Evolutionary conservation across 2,329 filamentous ascomycete genomes (phyloP).

Genomic region (Harringtonia aguacate): DNA sequence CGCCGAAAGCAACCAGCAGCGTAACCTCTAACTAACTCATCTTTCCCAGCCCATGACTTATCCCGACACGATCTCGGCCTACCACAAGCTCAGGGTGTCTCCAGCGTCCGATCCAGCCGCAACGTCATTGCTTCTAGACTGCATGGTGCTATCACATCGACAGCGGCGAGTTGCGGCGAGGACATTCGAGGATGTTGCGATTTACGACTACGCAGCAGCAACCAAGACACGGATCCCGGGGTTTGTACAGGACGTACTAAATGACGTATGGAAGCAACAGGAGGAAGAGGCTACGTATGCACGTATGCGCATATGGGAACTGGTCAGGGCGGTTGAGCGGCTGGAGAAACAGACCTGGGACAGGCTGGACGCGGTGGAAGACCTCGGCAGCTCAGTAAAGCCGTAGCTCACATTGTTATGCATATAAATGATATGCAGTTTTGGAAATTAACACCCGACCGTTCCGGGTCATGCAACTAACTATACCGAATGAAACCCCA

Average conservation of each 20-base stretch:
- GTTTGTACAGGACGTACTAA: conserved; percentile 29
- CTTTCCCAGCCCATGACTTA: conserved; percentile 61
- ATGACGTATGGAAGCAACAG: conserved; percentile 31
- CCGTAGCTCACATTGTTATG: too few species aligned
- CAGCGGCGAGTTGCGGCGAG: conserved; percentile 63
- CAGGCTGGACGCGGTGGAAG: conserved; percentile 58
- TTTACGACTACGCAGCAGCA: conserved; percentile 51
- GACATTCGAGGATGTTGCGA: conserved; percentile 65
- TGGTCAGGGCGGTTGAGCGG: conserved; percentile 45
- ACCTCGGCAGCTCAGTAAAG: conserved; percentile 35
- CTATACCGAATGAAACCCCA: too few species aligned
- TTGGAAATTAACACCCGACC: too few species aligned
- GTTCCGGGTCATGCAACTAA: too few species aligned
- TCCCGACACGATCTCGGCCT: conserved; percentile 72
- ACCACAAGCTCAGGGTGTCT: conserved; percentile 59
- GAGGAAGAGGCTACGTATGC: conserved; percentile 44
- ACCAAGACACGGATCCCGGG: conserved; percentile 26
- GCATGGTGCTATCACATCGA: conserved; percentile 62
- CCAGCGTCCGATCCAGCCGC: conserved; percentile 32
- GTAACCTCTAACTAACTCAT: not conserved
- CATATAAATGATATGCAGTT: too few species aligned
- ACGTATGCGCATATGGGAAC: conserved; percentile 37
- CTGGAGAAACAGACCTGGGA: conserved; percentile 71
- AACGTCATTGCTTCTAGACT: conserved; percentile 48
- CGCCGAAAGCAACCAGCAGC: not conserved